Evolutionary conservation across 768 basidiomycete species (phyloP).

Genomic region (Suillus bovinus): DNA sequence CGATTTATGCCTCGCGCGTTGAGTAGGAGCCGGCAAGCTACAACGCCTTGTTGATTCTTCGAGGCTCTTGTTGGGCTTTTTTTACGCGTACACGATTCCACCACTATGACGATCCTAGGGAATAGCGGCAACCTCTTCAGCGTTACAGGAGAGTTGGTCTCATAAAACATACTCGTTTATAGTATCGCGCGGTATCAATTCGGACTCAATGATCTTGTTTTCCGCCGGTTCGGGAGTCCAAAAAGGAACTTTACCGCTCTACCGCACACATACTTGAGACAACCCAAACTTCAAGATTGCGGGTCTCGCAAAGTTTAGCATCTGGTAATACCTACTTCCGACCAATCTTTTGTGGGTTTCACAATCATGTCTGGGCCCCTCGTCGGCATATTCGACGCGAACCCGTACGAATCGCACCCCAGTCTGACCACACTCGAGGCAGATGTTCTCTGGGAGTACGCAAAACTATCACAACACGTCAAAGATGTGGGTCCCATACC

Average conservation of each 20-base stretch:
- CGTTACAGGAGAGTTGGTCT: too few relatives aligned
- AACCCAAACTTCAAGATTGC: not conserved
- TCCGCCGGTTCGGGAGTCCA: not conserved
- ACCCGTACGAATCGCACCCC: conserved; percentile 75
- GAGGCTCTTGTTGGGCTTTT: too few relatives aligned
- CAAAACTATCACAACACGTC: conserved; percentile 79
- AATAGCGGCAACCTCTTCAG: too few relatives aligned
- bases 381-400: conserved; percentile 51
- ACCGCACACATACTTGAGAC: not conserved
- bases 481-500: conserved; percentile 56
- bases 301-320: not conserved
- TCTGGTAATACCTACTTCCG: not conserved
- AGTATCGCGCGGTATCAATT: not conserved
- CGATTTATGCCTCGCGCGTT: not conserved
- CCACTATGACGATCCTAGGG: too few relatives aligned
- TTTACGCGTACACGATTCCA: too few relatives aligned
- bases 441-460: conserved; percentile 90
- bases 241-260: not conserved
- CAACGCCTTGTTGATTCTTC: too few relatives aligned
- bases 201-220: not conserved
- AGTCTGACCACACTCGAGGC: conserved; percentile 68
- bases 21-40: too few relatives aligned
- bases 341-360: not conserved
- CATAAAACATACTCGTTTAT: not conserved
- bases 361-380: conserved; percentile 20